Percentiles rank a stretch among this genome's conserved stretches.
Conservation (phyloP, 768 basidiomycete genomes). For the Mycena capillaripes region DNA sequence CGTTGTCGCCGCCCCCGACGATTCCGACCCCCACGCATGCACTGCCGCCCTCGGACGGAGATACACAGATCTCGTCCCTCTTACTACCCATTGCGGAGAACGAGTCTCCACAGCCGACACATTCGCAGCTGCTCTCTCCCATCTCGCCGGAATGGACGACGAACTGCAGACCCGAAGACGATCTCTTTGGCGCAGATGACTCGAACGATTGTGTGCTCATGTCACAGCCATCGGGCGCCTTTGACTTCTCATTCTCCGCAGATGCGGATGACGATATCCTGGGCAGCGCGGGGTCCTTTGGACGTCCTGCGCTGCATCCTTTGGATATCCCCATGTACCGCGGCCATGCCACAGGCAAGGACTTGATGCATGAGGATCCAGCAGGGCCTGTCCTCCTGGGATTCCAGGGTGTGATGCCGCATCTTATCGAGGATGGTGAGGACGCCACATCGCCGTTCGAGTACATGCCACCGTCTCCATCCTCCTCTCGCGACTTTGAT, state of each 20-base stretch:
- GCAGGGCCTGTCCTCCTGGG: constrained; percentile 16
- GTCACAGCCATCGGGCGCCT: constrained; percentile 25
- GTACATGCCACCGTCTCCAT: constrained; percentile 3
- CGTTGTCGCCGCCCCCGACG: constrained; percentile 30
- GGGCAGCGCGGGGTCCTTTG: constrained; percentile 4
- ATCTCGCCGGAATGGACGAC: constrained; percentile 35
- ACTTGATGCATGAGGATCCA: not conserved
- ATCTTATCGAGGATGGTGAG: not conserved
- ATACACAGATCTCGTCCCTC: constrained; percentile 4
- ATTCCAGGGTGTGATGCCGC: constrained; percentile 10
- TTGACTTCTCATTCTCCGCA: not conserved
- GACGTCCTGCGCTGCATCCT: constrained; percentile 18
- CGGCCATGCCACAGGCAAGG: not conserved
- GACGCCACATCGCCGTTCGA: constrained; percentile 21
- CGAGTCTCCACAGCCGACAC: constrained; percentile 1
- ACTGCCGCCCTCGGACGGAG: constrained; percentile 21
- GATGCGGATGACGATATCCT: constrained; percentile 18
- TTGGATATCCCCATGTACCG: constrained; percentile 26
- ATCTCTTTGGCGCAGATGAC: constrained; percentile 7
- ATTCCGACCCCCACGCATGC: constrained; percentile 30
- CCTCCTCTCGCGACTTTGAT: constrained; percentile 13
- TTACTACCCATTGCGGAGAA: constrained; percentile 31
- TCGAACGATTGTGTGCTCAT: constrained; percentile 26
- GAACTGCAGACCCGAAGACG: constrained; percentile 14
- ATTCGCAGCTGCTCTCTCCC: constrained; percentile 31